These are phyloP conservation scores for Pezicula carpinea DNA, from an alignment of 2,329 filamentous ascomycete species.

Conservation along the genomic window DNA sequence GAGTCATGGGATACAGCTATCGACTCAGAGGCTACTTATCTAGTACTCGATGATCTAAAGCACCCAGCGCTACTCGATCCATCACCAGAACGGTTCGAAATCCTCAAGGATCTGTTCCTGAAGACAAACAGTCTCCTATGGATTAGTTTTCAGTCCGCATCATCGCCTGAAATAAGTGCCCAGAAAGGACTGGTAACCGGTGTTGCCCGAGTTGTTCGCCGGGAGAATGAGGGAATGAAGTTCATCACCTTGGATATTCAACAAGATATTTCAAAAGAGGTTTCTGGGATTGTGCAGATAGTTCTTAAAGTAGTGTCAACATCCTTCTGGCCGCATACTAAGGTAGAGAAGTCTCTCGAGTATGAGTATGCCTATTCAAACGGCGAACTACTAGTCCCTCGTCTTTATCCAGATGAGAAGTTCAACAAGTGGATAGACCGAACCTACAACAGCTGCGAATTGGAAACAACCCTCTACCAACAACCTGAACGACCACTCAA, in stretches of 20 bases:
- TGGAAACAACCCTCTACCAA: constrained; percentile 2
- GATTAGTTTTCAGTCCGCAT: neutral
- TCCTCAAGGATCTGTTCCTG: neutral
- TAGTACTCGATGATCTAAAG: neutral
- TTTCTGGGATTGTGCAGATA: neutral
- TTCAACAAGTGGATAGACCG: constrained; percentile 2
- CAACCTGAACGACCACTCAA: constrained; percentile 6
- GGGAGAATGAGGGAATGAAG: constrained; percentile 9
- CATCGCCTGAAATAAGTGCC: neutral
- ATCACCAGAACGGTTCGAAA: neutral
- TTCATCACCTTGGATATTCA: constrained; percentile 7
- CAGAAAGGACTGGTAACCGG: constrained; percentile 4
- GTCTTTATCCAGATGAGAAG: constrained; percentile 1
- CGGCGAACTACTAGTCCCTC: constrained; percentile 5
- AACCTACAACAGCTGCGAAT: neutral
- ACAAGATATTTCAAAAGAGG: neutral
- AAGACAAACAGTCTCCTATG: neutral
- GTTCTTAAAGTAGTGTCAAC: neutral
- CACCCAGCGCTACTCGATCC: neutral
- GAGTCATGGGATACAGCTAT: neutral
- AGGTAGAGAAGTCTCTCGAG: neutral
- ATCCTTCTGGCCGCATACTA: neutral
- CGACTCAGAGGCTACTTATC: neutral
- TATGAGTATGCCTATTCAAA: constrained; percentile 6
- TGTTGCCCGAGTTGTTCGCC: constrained; percentile 6